Evolutionary conservation across 306 rosid species (phyloP), one percentile per base, ranked within the genome.

Genomic region (Gastrolobium villosum): DNA sequence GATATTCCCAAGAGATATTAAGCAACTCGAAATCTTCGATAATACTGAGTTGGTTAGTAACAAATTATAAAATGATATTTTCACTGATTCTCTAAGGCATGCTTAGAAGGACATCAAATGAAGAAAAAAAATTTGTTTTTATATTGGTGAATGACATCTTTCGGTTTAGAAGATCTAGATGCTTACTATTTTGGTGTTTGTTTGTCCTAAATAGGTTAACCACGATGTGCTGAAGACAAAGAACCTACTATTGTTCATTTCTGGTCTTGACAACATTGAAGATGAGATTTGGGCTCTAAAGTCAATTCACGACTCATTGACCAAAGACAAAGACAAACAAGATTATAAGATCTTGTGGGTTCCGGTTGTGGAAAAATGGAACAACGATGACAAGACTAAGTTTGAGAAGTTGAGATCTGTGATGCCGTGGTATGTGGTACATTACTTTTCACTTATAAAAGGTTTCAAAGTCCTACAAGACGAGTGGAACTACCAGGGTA

Each of bases 341-440:
- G 70, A 82, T 61, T 82, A 70, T 64, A 70, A 45, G 78, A 76
- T 82, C 13, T 20, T 82, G 44, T 82, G 85, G 85, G 56, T 77
- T 57, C 85, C 82, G 3, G 52, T 76, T 13, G 78, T 82, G 45
- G 14, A 72, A 1, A 45, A 57, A 4, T 44, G 68, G 61, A 53
- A 45, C 37, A 61, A 45, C 28, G 40, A 15, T 15, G 35, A 52
- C 20, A 62, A 5, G 49, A 43, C 32, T 5, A 45, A 9, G 40
- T 44, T 70, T 4, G 63, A 57, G 0, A 55, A 61, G 5, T 11
- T 49, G 5, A 40, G 1, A 20, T 20, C 36, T 3, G 31, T 61
- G 37, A 39, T 11, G 6, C 65, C 36, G 5, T 80, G 83, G 83
- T 72, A 72, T 7, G 79, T 80, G 49, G 74, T 80, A 52, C 56